These are phyloP conservation scores for Penicillium cosmopolitanum DNA, from an alignment of 495 filamentous ascomycete genomes.

Conservation along the genomic window DNA sequence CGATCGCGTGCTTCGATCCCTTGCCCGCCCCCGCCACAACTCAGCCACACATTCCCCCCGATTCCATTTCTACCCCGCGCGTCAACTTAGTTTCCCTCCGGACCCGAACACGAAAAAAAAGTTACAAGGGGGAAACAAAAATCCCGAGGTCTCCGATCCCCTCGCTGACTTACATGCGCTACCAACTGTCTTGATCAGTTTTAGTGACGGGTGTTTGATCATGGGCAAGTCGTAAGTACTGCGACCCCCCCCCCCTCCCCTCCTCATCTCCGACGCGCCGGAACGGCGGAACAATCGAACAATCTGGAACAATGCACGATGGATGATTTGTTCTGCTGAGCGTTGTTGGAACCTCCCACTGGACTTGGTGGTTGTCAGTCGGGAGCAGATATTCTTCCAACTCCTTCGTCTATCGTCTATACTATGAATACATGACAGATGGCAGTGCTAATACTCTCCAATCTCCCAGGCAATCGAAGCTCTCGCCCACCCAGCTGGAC, in stretches of 20 bases:
- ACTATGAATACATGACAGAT: no score
- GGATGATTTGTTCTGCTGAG: neutral
- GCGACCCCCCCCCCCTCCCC: slow-evolving; percentile 10
- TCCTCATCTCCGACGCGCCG: slow-evolving; percentile 10
- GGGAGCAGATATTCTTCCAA: no score
- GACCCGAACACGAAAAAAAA: slow-evolving; percentile 8
- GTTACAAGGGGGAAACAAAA: neutral
- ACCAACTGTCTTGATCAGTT: slow-evolving; percentile 4
- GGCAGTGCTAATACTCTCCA: no score
- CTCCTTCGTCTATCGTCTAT: no score
- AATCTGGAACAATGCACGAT: slow-evolving; percentile 7
- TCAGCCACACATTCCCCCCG: slow-evolving; percentile 30
- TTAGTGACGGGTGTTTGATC: slow-evolving; percentile 22
- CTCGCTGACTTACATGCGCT: slow-evolving; percentile 13
- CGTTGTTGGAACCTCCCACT: no score
- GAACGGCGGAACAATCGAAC: slow-evolving; percentile 8
- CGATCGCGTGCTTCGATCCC: neutral
- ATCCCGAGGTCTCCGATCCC: slow-evolving; percentile 8
- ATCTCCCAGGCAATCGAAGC: slow-evolving; percentile 77
- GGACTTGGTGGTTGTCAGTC: no score
- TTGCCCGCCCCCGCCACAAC: slow-evolving; percentile 14
- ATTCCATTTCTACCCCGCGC: slow-evolving; percentile 29
- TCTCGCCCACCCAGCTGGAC: slow-evolving; percentile 89
- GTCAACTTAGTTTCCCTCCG: slow-evolving; percentile 8
- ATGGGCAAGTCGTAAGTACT: slow-evolving; percentile 53